phyloP scores from a whole-genome alignment of 257 asterid species.

The Ophiorrhiza pumila region DNA sequence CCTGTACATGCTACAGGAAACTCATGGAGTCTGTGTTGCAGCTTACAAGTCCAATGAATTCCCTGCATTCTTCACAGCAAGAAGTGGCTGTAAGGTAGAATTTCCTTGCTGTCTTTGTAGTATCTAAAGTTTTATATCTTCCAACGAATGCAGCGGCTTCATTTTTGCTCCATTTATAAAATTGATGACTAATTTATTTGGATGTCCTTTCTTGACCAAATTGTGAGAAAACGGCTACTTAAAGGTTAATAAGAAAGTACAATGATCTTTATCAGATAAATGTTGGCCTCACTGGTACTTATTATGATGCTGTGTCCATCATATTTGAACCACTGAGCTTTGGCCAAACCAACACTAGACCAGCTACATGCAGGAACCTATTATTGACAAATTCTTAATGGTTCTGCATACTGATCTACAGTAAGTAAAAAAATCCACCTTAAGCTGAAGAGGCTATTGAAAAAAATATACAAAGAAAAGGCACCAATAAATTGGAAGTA shows the following conservation, averaged over 20 bases:
- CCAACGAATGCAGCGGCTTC: background rate
- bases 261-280: background rate
- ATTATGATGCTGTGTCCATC: background rate
- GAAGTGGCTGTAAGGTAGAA: constrained; percentile 81
- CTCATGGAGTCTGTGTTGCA: constrained; percentile 91
- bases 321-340: constrained; percentile 5
- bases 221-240: no score
- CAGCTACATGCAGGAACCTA: background rate
- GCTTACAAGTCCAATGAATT: constrained; percentile 78
- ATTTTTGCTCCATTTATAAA: background rate
- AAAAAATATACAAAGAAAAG: no score
- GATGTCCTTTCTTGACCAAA: background rate
- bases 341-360: background rate
- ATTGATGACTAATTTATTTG: background rate
- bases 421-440: background rate
- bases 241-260: background rate
- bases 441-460: no score
- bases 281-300: background rate
- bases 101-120: background rate
- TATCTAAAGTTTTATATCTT: background rate
- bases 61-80: constrained; percentile 90
- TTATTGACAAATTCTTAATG: no score
- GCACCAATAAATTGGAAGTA: no score
- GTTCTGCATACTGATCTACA: background rate
- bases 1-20: constrained; percentile 57